Conservation (phyloP, 495 filamentous ascomycete species). For the Aspergillus bertholletiae region DNA sequence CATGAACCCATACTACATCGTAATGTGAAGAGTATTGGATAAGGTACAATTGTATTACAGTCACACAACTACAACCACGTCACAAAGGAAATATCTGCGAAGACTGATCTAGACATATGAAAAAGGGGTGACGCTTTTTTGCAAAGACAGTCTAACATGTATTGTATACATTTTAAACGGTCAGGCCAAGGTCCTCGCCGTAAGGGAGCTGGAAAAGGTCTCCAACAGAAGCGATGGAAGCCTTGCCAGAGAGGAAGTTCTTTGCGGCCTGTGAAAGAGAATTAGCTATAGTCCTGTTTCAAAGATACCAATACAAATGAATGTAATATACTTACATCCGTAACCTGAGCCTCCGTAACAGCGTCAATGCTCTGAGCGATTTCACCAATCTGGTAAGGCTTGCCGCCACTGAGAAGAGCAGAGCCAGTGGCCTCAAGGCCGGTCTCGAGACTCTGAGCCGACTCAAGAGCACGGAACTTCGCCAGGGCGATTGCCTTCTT, state of each 20-base stretch:
- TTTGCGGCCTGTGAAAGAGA: slow-evolving; percentile 64
- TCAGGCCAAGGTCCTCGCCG: slow-evolving; percentile 89
- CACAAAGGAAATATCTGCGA: slow-evolving; percentile 38
- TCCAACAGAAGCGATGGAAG: slow-evolving; percentile 80
- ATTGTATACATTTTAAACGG: slow-evolving; percentile 67
- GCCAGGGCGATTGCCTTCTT: slow-evolving; percentile 88
- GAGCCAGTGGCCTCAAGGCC: slow-evolving; percentile 70
- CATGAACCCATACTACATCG: neutral
- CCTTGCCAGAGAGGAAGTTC: slow-evolving; percentile 80
- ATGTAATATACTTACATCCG: slow-evolving; percentile 63
- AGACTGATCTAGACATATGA: slow-evolving; percentile 38
- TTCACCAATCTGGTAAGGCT: slow-evolving; percentile 83
- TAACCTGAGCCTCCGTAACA: slow-evolving; percentile 79
- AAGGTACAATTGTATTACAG: slow-evolving; percentile 51
- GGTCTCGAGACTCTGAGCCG: slow-evolving; percentile 66
- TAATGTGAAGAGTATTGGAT: slow-evolving; percentile 6
- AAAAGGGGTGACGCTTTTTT: slow-evolving; percentile 27
- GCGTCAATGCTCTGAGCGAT: slow-evolving; percentile 72
- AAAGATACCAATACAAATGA: neutral
- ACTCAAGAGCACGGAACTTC: slow-evolving; percentile 89
- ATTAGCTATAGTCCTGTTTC: slow-evolving; percentile 13
- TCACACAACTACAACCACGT: slow-evolving; percentile 41
- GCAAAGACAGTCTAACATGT: slow-evolving; percentile 39
- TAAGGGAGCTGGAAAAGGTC: slow-evolving; percentile 87
- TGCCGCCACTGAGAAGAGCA: slow-evolving; percentile 72